Evolutionary conservation across 2,329 filamentous ascomycete species (phyloP).

Genomic region (Epichloe sylvatica): DNA sequence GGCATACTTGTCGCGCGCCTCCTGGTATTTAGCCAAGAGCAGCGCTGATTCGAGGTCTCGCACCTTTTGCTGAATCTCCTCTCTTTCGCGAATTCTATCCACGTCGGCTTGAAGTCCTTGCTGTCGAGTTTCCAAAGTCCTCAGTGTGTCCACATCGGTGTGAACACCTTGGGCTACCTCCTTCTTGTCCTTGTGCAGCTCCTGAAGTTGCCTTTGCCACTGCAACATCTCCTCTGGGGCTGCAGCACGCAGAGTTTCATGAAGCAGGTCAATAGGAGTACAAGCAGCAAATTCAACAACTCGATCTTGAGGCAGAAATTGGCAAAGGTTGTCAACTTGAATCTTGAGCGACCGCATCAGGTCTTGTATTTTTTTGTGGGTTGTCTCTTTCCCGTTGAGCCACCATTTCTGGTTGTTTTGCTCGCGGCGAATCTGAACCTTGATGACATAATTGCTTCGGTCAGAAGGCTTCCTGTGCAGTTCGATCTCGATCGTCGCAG

Average conservation of each 20-base stretch:
- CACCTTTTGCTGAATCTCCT: conserved; percentile 50
- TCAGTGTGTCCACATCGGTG: conserved; percentile 47
- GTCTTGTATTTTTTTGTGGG: conserved; percentile 50
- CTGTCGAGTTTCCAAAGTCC: conserved; percentile 58
- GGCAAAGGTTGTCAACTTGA: conserved; percentile 94
- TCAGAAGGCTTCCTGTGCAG: conserved; percentile 51
- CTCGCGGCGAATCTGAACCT: conserved; percentile 64
- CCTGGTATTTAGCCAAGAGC: conserved; percentile 50
- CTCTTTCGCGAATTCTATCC: conserved; percentile 64
- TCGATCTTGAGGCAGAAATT: conserved; percentile 91
- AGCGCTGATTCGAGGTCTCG: conserved; percentile 50
- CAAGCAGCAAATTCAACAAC: conserved; percentile 87
- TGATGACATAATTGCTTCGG: conserved; percentile 56
- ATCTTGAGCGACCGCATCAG: conserved; percentile 65
- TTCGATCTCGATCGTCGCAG: conserved; percentile 81
- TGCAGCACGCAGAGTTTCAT: conserved; percentile 77
- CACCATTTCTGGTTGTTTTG: conserved; percentile 71
- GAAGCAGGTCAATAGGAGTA: conserved; percentile 65
- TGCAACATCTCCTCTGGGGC: conserved; percentile 67
- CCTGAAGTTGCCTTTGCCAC: conserved; percentile 64
- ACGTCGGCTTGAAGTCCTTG: conserved; percentile 66
- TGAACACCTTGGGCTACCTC: conserved; percentile 43
- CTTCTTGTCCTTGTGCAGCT: conserved; percentile 54
- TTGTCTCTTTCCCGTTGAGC: conserved; percentile 52
- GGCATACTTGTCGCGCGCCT: conserved; percentile 32